Percentiles rank a stretch among this genome's conserved stretches.
Evolutionary conservation across 352 stramenopile genomes (phyloP).

Genomic region (Globisporangium echinulatum): DNA sequence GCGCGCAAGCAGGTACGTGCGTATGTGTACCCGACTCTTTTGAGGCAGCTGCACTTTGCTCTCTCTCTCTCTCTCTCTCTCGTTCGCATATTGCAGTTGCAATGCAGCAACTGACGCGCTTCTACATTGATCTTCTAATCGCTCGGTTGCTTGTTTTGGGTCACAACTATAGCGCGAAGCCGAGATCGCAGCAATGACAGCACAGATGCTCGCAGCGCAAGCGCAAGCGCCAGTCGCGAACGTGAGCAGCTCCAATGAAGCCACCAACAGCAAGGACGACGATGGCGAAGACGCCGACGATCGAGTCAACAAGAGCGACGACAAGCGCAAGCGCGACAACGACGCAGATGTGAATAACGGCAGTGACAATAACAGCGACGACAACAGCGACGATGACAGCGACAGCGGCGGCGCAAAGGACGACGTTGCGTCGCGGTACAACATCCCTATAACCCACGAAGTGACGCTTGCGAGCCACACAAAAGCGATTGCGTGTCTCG

Average conservation of each 20-base stretch:
- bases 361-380: slow-evolving; percentile 10
- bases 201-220: slow-evolving; percentile 57
- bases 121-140: no score
- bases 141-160: background rate
- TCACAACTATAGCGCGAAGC: slow-evolving; percentile 30
- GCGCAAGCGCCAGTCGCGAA: slow-evolving; percentile 10
- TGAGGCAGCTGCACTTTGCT: no score
- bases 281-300: slow-evolving; percentile 23
- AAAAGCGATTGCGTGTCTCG: slow-evolving; percentile 65
- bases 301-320: slow-evolving; percentile 22
- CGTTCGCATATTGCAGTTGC: background rate
- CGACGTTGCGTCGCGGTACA: slow-evolving; percentile 60
- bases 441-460: slow-evolving; percentile 64
- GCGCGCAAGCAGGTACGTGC: slow-evolving; percentile 33
- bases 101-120: no score
- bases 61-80: background rate
- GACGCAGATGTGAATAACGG: slow-evolving; percentile 1
- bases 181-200: slow-evolving; percentile 68
- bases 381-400: slow-evolving; percentile 18
- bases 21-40: background rate
- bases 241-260: no score
- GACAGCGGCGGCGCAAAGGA: slow-evolving; percentile 33
- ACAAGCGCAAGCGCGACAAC: slow-evolving; percentile 16
- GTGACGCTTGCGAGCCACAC: slow-evolving; percentile 48
- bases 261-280: slow-evolving; percentile 1